Evolutionary conservation across 495 filamentous ascomycete genomes (phyloP).

Genomic region (Poronia punctata): DNA sequence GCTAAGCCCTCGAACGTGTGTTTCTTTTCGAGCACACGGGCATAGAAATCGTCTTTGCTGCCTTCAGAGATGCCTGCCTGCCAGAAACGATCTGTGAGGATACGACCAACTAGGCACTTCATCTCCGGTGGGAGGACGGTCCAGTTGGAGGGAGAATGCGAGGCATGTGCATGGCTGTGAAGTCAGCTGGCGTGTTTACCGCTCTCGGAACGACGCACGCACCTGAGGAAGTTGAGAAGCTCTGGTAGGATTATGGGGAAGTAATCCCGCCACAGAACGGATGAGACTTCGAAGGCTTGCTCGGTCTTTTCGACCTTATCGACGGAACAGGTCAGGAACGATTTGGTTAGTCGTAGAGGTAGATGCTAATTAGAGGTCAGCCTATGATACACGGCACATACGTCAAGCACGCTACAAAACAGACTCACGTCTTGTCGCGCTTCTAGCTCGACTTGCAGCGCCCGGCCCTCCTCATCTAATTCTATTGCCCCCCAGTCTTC

Average conservation of each 20-base stretch:
- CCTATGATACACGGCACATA: neutral
- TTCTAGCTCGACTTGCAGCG: conserved; percentile 67
- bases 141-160: conserved; percentile 85
- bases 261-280: conserved; percentile 71
- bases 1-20: conserved; percentile 87
- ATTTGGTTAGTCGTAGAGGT: conserved; percentile 80
- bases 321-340: conserved; percentile 79
- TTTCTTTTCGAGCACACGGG: conserved; percentile 80
- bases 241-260: conserved; percentile 81
- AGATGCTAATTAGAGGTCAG: conserved; percentile 44
- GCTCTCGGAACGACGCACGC: conserved; percentile 13
- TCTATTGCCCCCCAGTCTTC: conserved; percentile 73
- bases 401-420: no score
- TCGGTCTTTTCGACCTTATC: conserved; percentile 74
- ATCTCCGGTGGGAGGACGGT: conserved; percentile 68
- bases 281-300: conserved; percentile 60
- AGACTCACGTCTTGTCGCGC: conserved; percentile 58
- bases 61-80: conserved; percentile 95
- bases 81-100: conserved; percentile 96
- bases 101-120: conserved; percentile 66
- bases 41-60: conserved; percentile 93
- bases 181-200: conserved; percentile 15
- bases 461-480: conserved; percentile 72
- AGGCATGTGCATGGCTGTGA: conserved; percentile 78
- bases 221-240: conserved; percentile 78